These are phyloP conservation scores for Penicillium crustosum DNA, from an alignment of 2,329 filamentous ascomycete species.

Conservation along the genomic window DNA sequence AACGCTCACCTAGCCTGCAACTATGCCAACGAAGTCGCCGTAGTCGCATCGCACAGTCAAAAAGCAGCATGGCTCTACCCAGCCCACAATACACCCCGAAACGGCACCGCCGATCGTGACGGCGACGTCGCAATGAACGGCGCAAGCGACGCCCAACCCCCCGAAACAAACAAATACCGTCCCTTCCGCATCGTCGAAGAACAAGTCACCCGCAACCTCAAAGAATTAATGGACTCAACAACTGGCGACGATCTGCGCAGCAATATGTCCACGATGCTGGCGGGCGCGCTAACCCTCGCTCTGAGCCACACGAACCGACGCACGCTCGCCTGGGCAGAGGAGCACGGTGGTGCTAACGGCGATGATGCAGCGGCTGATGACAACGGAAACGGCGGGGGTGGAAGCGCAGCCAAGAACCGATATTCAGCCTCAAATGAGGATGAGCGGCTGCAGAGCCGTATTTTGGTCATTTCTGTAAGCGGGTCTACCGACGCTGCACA, in stretches of 20 bases:
- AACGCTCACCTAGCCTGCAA: conserved; percentile 95
- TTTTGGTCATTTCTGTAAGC: conserved; percentile 86
- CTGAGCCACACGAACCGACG: conserved; percentile 88
- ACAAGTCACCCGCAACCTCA: conserved; percentile 72
- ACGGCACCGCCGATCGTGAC: conserved; percentile 31
- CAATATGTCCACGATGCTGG: conserved; percentile 79
- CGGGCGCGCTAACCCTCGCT: conserved; percentile 85
- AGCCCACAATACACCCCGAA: conserved; percentile 28
- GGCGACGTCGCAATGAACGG: conserved; percentile 62
- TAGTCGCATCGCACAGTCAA: conserved; percentile 86
- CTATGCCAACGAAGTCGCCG: conserved; percentile 86
- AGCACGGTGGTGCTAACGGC: conserved; percentile 49
- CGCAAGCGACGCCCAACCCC: conserved; percentile 31
- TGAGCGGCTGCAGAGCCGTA: conserved; percentile 68
- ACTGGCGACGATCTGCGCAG: conserved; percentile 57
- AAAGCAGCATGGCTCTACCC: conserved; percentile 90
- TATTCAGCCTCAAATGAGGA: conserved; percentile 29
- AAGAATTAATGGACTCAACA: conserved; percentile 69
- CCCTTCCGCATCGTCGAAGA: conserved; percentile 86
- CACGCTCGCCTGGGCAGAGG: conserved; percentile 62
- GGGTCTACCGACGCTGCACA: conserved; percentile 82
- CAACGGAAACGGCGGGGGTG: conserved; percentile 35
- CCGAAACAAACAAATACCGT: conserved; percentile 81
- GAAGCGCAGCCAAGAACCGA: conserved; percentile 28
- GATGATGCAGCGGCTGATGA: conserved; percentile 39